Percentiles rank a stretch among this genome's conserved stretches.
phyloP scores from a whole-genome alignment of 176 grass and related monocot genomes.

The Eragrostis curvula region DNA sequence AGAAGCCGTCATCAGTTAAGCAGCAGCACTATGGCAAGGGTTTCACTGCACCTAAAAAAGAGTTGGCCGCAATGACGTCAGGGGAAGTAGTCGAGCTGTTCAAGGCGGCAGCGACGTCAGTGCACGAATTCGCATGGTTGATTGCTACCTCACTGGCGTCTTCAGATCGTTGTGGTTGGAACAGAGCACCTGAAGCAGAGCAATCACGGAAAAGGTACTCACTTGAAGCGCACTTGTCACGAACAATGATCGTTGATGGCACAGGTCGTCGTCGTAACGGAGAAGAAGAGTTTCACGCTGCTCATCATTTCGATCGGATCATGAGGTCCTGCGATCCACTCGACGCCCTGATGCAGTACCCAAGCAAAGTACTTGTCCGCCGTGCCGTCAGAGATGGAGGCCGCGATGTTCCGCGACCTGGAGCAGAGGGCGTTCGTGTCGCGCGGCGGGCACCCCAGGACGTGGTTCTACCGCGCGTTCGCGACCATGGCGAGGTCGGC shows the following conservation, averaged over 20 bases:
- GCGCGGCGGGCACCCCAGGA: constrained; percentile 29
- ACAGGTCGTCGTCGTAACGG: too few relatives aligned
- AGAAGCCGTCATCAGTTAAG: too few relatives aligned
- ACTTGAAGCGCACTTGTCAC: neutral
- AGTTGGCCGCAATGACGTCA: neutral
- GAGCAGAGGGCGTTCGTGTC: constrained; percentile 27
- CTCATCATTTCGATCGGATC: neutral
- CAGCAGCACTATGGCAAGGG: neutral
- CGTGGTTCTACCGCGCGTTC: constrained; percentile 32
- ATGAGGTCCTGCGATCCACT: constrained; percentile 12
- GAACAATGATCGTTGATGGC: neutral
- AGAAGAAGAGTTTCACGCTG: neutral
- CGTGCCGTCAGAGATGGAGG: neutral
- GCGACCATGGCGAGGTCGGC: constrained; percentile 10
- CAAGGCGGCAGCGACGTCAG: neutral
- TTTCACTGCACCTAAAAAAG: neutral
- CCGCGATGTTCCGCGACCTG: neutral
- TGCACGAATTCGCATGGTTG: constrained; percentile 1
- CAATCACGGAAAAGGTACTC: neutral
- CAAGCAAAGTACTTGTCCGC: neutral
- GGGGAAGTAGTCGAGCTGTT: neutral
- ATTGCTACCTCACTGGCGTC: neutral
- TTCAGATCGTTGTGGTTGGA: neutral
- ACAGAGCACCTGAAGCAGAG: neutral
- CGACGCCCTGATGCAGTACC: constrained; percentile 12